Percentiles rank a stretch among this genome's conserved stretches.
Conservation (phyloP, 2,329 filamentous ascomycete genomes). For the Chalaropsis thielavioides region DNA sequence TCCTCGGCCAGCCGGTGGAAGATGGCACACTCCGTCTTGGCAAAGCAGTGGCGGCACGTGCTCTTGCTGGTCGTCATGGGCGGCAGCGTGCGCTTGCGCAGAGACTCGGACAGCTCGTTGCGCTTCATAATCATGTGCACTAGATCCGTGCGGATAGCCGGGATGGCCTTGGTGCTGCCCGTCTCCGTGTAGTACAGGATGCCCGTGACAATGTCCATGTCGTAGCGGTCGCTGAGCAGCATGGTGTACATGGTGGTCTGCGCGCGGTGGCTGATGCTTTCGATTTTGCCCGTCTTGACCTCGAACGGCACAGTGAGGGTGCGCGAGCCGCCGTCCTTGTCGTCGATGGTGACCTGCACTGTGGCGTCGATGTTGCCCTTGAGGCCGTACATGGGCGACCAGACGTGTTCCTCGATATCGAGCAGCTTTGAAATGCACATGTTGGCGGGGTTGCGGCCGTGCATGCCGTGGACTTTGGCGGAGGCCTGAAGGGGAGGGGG, state of each 20-base stretch:
- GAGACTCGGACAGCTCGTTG: constrained; percentile 73
- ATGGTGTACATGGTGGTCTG: constrained; percentile 93
- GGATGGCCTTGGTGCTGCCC: constrained; percentile 71
- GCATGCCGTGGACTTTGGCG: constrained; percentile 57
- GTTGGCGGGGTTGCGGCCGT: constrained; percentile 58
- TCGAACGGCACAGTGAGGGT: constrained; percentile 84
- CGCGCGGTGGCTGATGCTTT: constrained; percentile 69
- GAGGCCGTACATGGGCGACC: constrained; percentile 93
- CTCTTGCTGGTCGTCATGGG: constrained; percentile 72
- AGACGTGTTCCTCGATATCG: constrained; percentile 94
- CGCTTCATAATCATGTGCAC: constrained; percentile 94
- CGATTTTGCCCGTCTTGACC: constrained; percentile 82
- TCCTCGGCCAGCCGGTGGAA: constrained; percentile 85
- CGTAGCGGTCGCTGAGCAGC: constrained; percentile 83
- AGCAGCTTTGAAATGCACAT: constrained; percentile 88
- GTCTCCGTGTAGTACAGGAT: constrained; percentile 92
- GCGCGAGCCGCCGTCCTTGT: constrained; percentile 47
- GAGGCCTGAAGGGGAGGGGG: constrained; percentile 40
- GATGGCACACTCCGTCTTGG: constrained; percentile 77
- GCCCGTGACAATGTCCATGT: constrained; percentile 79
- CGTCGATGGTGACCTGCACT: constrained; percentile 69
- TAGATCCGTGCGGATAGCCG: constrained; percentile 72
- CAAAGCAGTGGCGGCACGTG: constrained; percentile 77
- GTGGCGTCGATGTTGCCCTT: constrained; percentile 98
- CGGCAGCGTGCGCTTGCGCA: constrained; percentile 70